Conservation (phyloP, 306 rosid genomes). For the Vigna radiata region DNA sequence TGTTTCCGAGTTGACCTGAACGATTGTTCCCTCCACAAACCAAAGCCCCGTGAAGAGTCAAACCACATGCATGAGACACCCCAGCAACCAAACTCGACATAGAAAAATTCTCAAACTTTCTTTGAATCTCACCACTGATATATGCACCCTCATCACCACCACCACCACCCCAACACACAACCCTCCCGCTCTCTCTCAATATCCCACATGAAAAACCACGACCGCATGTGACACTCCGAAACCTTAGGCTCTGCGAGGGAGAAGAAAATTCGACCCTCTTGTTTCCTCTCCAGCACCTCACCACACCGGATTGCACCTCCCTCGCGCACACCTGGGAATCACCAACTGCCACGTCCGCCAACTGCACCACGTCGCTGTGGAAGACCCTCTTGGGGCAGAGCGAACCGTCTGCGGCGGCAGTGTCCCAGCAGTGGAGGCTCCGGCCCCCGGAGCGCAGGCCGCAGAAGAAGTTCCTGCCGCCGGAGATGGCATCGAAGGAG, state of each 20-base stretch:
- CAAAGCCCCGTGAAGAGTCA: slow-evolving; percentile 48
- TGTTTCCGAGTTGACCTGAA: slow-evolving; percentile 44
- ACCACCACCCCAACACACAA: slow-evolving; percentile 64
- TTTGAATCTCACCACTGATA: slow-evolving; percentile 37
- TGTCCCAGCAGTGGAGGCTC: slow-evolving; percentile 59
- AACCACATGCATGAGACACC: slow-evolving; percentile 59
- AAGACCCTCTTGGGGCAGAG: slow-evolving; percentile 42
- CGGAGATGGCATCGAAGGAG: slow-evolving; percentile 52
- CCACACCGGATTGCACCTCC: slow-evolving; percentile 51
- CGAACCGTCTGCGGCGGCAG: background rate
- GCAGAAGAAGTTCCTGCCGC: slow-evolving; percentile 61
- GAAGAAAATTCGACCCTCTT: slow-evolving; percentile 31
- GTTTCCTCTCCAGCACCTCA: slow-evolving; percentile 57
- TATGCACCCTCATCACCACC: slow-evolving; percentile 2
- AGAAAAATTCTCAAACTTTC: slow-evolving; percentile 44
- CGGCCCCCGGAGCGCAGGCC: slow-evolving; percentile 51
- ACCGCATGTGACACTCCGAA: slow-evolving; percentile 48
- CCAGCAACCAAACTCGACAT: slow-evolving; percentile 54
- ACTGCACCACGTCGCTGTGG: slow-evolving; percentile 34
- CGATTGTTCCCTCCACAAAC: slow-evolving; percentile 50
- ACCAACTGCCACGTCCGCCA: slow-evolving; percentile 56
- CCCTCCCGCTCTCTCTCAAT: slow-evolving; percentile 27
- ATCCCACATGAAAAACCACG: slow-evolving; percentile 56
- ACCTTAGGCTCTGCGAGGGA: slow-evolving; percentile 36
- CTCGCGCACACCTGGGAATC: slow-evolving; percentile 58